Conservation (phyloP, 441 rosid genomes). For the Lepidium campestre region DNA sequence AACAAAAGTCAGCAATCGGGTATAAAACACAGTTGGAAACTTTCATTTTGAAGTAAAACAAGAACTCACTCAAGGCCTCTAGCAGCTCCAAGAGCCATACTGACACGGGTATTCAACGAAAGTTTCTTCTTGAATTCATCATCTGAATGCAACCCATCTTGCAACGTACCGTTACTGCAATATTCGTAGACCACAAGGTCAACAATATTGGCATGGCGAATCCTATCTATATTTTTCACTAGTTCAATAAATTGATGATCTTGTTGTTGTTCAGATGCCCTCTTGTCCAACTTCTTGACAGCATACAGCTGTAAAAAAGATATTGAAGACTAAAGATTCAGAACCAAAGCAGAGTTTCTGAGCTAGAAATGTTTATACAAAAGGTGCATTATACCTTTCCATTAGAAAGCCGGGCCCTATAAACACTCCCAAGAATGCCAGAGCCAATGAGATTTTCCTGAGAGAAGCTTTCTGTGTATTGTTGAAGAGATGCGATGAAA, state of each 20-base stretch:
- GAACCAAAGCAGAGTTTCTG: background rate
- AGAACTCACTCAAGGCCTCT: constrained; percentile 85
- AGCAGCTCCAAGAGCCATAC: constrained; percentile 92
- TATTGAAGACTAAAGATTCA: background rate
- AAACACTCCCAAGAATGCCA: constrained; percentile 95
- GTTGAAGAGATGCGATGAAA: constrained; percentile 93
- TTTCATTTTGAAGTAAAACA: background rate
- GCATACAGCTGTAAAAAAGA: constrained; percentile 56
- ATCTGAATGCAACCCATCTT: constrained; percentile 77
- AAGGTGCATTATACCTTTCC: constrained; percentile 53
- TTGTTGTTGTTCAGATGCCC: constrained; percentile 55
- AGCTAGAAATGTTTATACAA: background rate
- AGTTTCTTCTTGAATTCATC: constrained; percentile 61
- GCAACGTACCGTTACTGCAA: constrained; percentile 77
- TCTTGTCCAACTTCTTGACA: constrained; percentile 85
- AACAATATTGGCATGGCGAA: constrained; percentile 80
- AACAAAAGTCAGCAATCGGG: constrained; percentile 1
- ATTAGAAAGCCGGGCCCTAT: constrained; percentile 75
- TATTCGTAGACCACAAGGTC: constrained; percentile 81
- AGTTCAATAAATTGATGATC: constrained; percentile 77
- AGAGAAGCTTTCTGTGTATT: constrained; percentile 91
- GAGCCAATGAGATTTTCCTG: constrained; percentile 81
- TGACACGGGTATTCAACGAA: constrained; percentile 74
- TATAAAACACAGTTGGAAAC: background rate
- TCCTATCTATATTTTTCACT: constrained; percentile 66